Conservation (phyloP, 2,329 filamentous ascomycete species). For the Dryadomyces sulphureus region DNA sequence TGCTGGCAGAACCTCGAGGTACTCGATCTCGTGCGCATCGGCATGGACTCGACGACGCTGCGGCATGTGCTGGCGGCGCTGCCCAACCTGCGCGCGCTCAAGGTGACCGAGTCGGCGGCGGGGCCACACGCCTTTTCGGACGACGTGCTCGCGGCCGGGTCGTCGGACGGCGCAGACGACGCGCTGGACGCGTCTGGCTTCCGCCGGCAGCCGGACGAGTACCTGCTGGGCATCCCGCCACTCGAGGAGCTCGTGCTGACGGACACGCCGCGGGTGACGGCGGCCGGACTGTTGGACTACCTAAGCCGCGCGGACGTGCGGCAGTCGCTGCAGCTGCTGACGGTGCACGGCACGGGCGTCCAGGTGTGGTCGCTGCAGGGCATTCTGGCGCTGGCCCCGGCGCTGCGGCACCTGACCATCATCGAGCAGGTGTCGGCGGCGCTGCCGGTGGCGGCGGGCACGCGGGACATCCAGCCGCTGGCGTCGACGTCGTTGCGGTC, state of each 20-base stretch:
- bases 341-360: conserved; percentile 58
- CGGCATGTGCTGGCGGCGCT: conserved; percentile 57
- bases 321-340: conserved; percentile 49
- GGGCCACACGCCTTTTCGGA: conserved; percentile 44
- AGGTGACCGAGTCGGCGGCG: conserved; percentile 52
- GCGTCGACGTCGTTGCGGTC: conserved; percentile 53
- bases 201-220: conserved; percentile 29
- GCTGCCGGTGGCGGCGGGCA: conserved; percentile 30
- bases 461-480: conserved; percentile 41
- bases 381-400: conserved; percentile 41
- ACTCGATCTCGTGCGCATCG: conserved; percentile 52
- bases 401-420: conserved; percentile 41
- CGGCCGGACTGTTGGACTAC: conserved; percentile 53
- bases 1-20: conserved; percentile 60
- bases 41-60: conserved; percentile 55
- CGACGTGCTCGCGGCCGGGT: conserved; percentile 41
- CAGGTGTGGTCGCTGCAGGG: conserved; percentile 44
- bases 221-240: conserved; percentile 58
- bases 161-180: not conserved
- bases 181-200: not conserved
- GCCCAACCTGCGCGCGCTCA: conserved; percentile 55
- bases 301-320: conserved; percentile 46
- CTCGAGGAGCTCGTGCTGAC: conserved; percentile 60
- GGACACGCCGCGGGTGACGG: conserved; percentile 56
- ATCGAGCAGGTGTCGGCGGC: conserved; percentile 33